A percentile compares a stretch with the other conserved stretches of the same genome.
These are phyloP conservation scores for Carex sylvatica DNA, from an alignment of 202 grass and related monocot genomes.

Conservation along the genomic window DNA sequence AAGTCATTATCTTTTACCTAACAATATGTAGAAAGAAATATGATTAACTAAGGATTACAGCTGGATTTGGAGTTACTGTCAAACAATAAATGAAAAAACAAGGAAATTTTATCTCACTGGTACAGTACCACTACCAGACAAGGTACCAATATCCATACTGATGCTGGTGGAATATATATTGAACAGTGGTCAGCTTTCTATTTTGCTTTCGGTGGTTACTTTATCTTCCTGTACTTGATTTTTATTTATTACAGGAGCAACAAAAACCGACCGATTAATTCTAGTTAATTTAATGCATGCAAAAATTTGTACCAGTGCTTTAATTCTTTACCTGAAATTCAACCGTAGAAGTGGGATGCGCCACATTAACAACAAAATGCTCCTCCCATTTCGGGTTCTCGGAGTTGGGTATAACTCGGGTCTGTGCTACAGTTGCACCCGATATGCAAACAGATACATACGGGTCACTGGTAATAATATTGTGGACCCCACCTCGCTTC, in stretches of 20 bases:
- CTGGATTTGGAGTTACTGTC: neutral
- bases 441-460: slow-evolving; percentile 89
- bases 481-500: slow-evolving; percentile 29
- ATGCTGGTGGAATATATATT: neutral
- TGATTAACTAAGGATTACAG: neutral
- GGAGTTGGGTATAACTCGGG: slow-evolving; percentile 74
- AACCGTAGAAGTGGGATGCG: slow-evolving; percentile 59
- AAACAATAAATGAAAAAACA: neutral
- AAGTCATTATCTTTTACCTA: slow-evolving; percentile 91
- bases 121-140: neutral
- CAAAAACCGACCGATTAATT: neutral
- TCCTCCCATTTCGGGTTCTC: slow-evolving; percentile 97
- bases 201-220: neutral
- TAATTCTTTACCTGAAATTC: slow-evolving; percentile 60
- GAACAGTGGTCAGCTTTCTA: neutral
- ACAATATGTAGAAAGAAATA: slow-evolving; percentile 29
- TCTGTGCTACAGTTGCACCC: slow-evolving; percentile 75
- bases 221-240: neutral
- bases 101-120: neutral
- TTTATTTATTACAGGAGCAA: neutral
- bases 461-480: slow-evolving; percentile 92
- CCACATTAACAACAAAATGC: slow-evolving; percentile 83
- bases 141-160: neutral
- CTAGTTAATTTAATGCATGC: neutral
- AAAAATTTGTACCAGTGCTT: neutral